These are phyloP conservation scores for Bipolaris bicolor DNA, from an alignment of 2,329 filamentous ascomycete species.

Conservation along the genomic window DNA sequence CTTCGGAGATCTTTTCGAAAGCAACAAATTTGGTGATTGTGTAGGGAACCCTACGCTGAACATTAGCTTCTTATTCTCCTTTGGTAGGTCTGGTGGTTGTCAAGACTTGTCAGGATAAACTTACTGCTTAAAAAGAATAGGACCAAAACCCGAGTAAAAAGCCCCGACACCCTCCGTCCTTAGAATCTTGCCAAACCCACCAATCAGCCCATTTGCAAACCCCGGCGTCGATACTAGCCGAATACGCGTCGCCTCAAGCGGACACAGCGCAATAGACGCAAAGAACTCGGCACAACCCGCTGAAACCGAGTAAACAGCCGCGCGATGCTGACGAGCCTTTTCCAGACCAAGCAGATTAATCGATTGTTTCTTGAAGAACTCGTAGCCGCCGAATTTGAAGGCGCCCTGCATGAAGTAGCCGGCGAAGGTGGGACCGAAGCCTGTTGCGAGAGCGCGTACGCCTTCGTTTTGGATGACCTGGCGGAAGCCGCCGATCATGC, in stretches of 20 bases:
- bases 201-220: constrained; percentile 79
- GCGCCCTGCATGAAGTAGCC: constrained; percentile 94
- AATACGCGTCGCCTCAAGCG: constrained; percentile 90
- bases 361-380: constrained; percentile 93
- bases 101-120: constrained; percentile 10
- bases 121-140: constrained; percentile 53
- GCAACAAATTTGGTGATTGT: constrained; percentile 96
- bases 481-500: constrained; percentile 83
- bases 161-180: constrained; percentile 81
- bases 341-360: constrained; percentile 77
- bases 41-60: constrained; percentile 73
- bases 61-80: too few species aligned
- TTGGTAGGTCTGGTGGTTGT: too few species aligned
- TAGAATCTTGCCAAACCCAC: constrained; percentile 81
- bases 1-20: constrained; percentile 84
- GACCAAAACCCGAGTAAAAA: constrained; percentile 89
- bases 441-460: constrained; percentile 82
- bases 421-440: constrained; percentile 81
- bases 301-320: constrained; percentile 76
- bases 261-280: constrained; percentile 82
- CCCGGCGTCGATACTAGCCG: constrained; percentile 87
- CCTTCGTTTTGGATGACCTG: constrained; percentile 80
- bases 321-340: constrained; percentile 74
- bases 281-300: constrained; percentile 68
- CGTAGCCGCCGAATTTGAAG: constrained; percentile 93